These are phyloP conservation scores for Cladophialophora psammophila DNA, from an alignment of 2,329 filamentous ascomycete genomes.

Conservation along the genomic window DNA sequence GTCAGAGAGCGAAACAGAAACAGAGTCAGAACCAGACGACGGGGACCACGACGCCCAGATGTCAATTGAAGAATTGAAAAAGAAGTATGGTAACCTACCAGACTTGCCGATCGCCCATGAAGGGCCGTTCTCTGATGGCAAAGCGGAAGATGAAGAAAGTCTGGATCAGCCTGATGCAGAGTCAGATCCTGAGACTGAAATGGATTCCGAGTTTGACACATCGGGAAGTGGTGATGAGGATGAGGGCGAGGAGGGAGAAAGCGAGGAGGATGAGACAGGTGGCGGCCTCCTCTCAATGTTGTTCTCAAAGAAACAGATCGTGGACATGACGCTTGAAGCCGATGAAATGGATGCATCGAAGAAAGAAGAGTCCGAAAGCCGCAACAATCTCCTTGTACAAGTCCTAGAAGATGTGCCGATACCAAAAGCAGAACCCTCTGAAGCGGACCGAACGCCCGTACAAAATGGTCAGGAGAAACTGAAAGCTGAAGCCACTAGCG, in stretches of 20 bases:
- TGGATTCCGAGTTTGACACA: constrained; percentile 58
- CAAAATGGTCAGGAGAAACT: constrained; percentile 22
- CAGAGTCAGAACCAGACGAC: constrained; percentile 52
- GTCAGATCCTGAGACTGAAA: constrained; percentile 48
- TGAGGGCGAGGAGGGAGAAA: constrained; percentile 49
- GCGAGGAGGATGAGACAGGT: constrained; percentile 53
- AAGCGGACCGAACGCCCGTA: constrained; percentile 41
- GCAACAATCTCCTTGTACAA: constrained; percentile 17
- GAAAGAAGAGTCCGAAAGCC: constrained; percentile 36
- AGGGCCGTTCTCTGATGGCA: not conserved
- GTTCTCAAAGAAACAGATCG: constrained; percentile 54
- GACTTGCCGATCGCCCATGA: constrained; percentile 20
- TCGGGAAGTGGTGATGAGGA: constrained; percentile 55
- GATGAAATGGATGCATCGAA: constrained; percentile 46
- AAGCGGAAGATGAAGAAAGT: constrained; percentile 15
- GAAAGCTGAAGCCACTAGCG: not conserved
- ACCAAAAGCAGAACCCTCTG: constrained; percentile 41
- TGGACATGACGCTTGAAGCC: constrained; percentile 35
- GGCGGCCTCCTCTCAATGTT: constrained; percentile 53
- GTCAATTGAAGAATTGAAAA: constrained; percentile 55
- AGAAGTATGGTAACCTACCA: constrained; percentile 56
- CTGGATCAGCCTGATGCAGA: constrained; percentile 44
- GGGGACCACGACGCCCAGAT: constrained; percentile 54
- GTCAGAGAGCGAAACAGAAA: constrained; percentile 55
- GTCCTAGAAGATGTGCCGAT: constrained; percentile 40